Conservation (phyloP, 208 protist species). For the Herpetomonas tarakana region DNA sequence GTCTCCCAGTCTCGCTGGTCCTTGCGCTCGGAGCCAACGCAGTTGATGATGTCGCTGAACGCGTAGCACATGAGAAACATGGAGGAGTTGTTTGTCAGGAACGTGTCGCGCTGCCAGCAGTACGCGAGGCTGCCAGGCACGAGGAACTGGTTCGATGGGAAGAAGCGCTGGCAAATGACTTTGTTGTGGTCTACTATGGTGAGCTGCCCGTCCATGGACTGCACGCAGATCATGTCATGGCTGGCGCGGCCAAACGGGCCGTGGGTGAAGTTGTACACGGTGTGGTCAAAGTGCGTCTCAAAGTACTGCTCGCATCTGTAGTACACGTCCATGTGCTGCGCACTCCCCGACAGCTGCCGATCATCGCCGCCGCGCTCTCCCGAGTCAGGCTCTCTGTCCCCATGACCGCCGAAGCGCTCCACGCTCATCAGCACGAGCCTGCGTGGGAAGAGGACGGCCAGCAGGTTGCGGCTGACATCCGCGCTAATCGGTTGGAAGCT, state of each 20-base stretch:
- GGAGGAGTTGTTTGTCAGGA: slow-evolving; percentile 79
- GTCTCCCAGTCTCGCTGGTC: background rate
- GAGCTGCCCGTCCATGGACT: slow-evolving; percentile 89
- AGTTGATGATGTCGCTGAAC: slow-evolving; percentile 56
- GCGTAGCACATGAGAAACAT: slow-evolving; percentile 83
- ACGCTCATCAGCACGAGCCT: slow-evolving; percentile 61
- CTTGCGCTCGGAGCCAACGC: slow-evolving; percentile 14
- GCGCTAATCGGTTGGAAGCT: slow-evolving; percentile 49
- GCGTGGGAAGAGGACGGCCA: slow-evolving; percentile 83
- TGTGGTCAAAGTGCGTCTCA: slow-evolving; percentile 50
- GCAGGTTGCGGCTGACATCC: slow-evolving; percentile 34
- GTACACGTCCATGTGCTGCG: slow-evolving; percentile 7
- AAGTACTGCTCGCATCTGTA: slow-evolving; percentile 54
- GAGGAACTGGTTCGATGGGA: slow-evolving; percentile 77
- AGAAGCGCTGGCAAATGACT: slow-evolving; percentile 62
- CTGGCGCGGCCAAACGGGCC: slow-evolving; percentile 71
- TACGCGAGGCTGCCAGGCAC: slow-evolving; percentile 75
- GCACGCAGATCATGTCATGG: slow-evolving; percentile 87
- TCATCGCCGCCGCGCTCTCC: background rate
- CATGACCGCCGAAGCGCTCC: slow-evolving; percentile 12
- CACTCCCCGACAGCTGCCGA: background rate
- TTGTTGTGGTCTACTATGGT: slow-evolving; percentile 86
- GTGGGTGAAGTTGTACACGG: slow-evolving; percentile 76
- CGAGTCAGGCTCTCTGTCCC: no score
- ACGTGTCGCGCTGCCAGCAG: slow-evolving; percentile 38